Conservation (phyloP, 306 rosid species). For the Calophaca sinica region DNA sequence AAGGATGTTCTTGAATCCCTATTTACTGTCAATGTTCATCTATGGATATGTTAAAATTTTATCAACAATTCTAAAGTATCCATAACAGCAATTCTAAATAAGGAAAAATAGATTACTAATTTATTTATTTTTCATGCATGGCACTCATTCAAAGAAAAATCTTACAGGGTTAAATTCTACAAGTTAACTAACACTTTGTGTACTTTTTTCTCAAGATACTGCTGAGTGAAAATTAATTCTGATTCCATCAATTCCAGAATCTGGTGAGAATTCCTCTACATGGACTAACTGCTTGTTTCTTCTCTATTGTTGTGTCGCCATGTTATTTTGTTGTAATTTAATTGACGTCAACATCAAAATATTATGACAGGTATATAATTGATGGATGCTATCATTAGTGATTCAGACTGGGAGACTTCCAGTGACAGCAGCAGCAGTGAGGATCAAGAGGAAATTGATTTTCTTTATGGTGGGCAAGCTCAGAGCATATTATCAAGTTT, state of each 20-base stretch:
- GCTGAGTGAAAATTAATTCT: constrained; percentile 37
- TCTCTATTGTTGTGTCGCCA: background rate
- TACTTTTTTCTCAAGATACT: constrained; percentile 36
- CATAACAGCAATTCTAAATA: constrained; percentile 9
- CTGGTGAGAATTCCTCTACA: constrained; percentile 40
- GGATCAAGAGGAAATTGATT: constrained; percentile 80
- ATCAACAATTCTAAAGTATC: background rate
- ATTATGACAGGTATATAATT: constrained; percentile 60
- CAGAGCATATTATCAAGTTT: constrained; percentile 81
- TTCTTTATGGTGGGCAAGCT: constrained; percentile 79
- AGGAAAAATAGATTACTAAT: constrained; percentile 22
- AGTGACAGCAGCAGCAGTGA: constrained; percentile 82
- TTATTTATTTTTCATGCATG: background rate
- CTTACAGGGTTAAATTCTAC: background rate
- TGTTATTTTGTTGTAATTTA: constrained; percentile 26
- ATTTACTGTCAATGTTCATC: constrained; percentile 36
- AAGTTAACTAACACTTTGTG: constrained; percentile 16
- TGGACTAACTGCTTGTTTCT: constrained; percentile 35
- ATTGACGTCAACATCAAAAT: constrained; percentile 24
- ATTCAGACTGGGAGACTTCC: constrained; percentile 90
- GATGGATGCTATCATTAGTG: constrained; percentile 69
- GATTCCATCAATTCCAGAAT: constrained; percentile 44
- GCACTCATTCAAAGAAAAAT: background rate
- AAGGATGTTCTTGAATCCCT: constrained; percentile 37
- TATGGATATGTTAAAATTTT: constrained; percentile 26